A percentile compares a stretch with the other conserved stretches of the same genome.
Conservation (phyloP, 371 early-diverging fungal genomes). For the Mortierella sp. region DNA sequence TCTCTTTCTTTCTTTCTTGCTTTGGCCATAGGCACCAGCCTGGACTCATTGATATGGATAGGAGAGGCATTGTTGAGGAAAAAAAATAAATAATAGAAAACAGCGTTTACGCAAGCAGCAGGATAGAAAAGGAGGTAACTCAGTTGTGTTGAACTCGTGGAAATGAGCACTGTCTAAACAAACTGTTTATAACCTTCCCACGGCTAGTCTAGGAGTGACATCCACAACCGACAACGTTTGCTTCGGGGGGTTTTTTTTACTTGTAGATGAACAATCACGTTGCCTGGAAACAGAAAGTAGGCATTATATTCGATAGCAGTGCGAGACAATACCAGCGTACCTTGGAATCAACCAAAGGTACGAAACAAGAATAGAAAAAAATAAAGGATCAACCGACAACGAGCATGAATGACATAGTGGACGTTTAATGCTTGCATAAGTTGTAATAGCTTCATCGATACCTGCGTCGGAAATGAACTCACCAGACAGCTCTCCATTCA, state of each 20-base stretch:
- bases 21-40: background rate
- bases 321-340: background rate
- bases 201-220: background rate
- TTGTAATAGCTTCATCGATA: too few species aligned
- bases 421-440: background rate
- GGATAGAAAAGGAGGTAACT: background rate
- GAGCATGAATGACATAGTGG: background rate
- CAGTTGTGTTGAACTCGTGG: slow-evolving; percentile 2
- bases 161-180: slow-evolving; percentile 1
- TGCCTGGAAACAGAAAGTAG: background rate
- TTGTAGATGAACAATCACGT: background rate
- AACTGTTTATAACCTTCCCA: slow-evolving; percentile 6
- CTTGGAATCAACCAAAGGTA: slow-evolving; percentile 4
- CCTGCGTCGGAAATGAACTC: too few species aligned
- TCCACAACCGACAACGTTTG: slow-evolving; percentile 3
- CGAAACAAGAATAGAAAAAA: background rate
- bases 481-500: too few species aligned
- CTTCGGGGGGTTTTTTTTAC: background rate
- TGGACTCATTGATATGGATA: background rate
- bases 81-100: background rate
- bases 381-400: background rate
- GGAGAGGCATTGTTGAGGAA: background rate
- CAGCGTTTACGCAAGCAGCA: background rate
- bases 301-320: background rate
- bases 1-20: background rate